phyloP scores from a whole-genome alignment of 495 filamentous ascomycete species.

The Penicillium parvum region DNA sequence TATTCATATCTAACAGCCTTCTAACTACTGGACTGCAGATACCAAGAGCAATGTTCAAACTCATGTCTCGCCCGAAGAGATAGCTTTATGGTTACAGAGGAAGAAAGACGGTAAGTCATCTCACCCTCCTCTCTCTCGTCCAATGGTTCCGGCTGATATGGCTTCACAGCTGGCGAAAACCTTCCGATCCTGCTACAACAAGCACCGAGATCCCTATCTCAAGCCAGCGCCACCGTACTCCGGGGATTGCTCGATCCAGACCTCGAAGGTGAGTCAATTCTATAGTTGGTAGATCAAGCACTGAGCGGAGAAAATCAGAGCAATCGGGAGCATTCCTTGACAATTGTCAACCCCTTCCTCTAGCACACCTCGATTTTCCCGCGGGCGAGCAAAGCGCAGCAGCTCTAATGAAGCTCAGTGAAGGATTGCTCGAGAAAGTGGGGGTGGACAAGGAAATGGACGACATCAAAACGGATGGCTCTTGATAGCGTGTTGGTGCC shows the following conservation, averaged over 20 bases:
- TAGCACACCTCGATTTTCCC: conserved; percentile 28
- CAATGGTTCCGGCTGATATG: background rate
- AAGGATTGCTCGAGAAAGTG: conserved; percentile 37
- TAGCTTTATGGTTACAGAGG: conserved; percentile 19
- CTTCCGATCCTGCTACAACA: conserved; percentile 20
- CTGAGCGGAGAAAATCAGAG: conserved; percentile 2
- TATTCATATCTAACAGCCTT: background rate
- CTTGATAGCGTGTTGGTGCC: no score
- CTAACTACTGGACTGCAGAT: conserved; percentile 9
- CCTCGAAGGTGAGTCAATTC: conserved; percentile 14
- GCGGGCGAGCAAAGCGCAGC: conserved; percentile 30
- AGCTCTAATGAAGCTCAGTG: conserved; percentile 47
- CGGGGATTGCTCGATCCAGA: conserved; percentile 23
- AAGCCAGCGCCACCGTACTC: conserved; percentile 19
- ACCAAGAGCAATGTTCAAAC: conserved; percentile 19
- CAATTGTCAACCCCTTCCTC: conserved; percentile 25
- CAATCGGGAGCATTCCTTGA: conserved; percentile 27
- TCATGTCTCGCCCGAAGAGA: conserved; percentile 13
- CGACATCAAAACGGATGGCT: background rate
- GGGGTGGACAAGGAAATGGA: background rate
- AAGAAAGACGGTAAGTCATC: conserved; percentile 19
- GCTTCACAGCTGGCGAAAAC: conserved; percentile 13
- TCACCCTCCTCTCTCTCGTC: no score
- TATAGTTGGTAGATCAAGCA: background rate
- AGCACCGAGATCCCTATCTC: conserved; percentile 17